Base-by-base conservation (phyloP, 805 yeast genomes). In the Myxozyma sirexii region DNA sequence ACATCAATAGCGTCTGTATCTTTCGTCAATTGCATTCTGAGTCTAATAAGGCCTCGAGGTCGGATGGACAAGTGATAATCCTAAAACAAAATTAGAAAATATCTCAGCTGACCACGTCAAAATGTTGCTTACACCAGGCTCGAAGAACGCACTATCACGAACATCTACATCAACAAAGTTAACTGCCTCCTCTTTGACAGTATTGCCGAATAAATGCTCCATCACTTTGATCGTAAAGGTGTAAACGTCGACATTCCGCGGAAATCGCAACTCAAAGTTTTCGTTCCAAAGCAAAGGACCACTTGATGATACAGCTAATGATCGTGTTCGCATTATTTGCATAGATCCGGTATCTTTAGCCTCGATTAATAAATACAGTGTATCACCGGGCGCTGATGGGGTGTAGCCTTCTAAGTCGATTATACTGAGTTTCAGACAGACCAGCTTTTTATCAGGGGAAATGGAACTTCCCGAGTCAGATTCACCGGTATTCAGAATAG, bases 111-210 rank as follows among this genome's bases (percentile, higher is more conserved):
- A 6, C 48, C 1, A 2, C 6, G 10, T 15, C 8, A 44, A 44
- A 44, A 13, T 26, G 24, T 15, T 2, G 21, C 53, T 21, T 48
- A 48, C 53, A 19, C 44, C 24, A 24, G 44, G 17, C 37, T 48
- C 53, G 37, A 33, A 48, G 23, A 48, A 48, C n/a, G 43, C 33
- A 17, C 27, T 48, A 26, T 48, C 53, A n/a, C 43, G 53, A 48
- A 48, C 53, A 37, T 48, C 53, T 37, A 48, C 33, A 48, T 48
- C 53, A 8, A 48, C 53, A 23, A 48, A 15, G 10, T 35, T 48
- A 13, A 33, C 31, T 21, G 19, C 43, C 12, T 48, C 44, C 15
- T 37, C 43, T 13, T 10, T 37, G 31, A 48, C 17, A 17, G 24
- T 37, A 23, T 38, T 43, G 37, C 37, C 53, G 7, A 19, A 21